A percentile compares a stretch with the other conserved stretches of the same genome.
phyloP scores from a whole-genome alignment of 1,284 basidiomycete genomes.

The Marasmius sp. region DNA sequence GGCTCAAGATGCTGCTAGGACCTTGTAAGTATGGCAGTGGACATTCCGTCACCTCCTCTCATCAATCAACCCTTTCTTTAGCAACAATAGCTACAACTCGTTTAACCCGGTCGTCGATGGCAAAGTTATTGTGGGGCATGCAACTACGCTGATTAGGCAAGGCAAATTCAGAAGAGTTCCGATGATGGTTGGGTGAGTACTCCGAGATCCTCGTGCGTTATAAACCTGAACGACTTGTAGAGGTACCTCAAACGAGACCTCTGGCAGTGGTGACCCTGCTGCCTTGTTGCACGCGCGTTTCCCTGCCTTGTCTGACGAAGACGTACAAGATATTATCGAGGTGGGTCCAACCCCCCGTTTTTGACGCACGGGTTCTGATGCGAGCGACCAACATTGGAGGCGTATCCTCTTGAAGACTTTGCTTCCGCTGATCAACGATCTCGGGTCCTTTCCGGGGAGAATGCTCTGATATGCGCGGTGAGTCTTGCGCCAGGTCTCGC shows the following conservation, averaged over 20 bases:
- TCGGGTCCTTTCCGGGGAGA: constrained; percentile 47
- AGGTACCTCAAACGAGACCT: constrained; percentile 57
- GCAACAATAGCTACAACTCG: constrained; percentile 37
- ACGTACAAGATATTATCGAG: constrained; percentile 36
- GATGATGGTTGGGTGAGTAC: constrained; percentile 53
- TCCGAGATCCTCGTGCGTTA: not conserved
- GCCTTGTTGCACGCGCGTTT: constrained; percentile 39
- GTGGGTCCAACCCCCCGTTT: constrained; percentile 22
- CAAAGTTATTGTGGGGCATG: constrained; percentile 44
- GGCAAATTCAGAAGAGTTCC: constrained; percentile 49
- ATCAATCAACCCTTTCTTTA: not conserved
- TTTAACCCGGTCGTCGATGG: constrained; percentile 46
- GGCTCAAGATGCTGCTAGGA: constrained; percentile 49
- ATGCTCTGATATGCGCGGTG: constrained; percentile 49
- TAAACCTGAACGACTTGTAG: constrained; percentile 26
- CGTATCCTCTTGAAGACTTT: constrained; percentile 39
- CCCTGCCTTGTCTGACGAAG: constrained; percentile 41
- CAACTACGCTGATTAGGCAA: constrained; percentile 41
- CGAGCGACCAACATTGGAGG: not conserved
- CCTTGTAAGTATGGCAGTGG: not conserved
- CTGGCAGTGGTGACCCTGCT: constrained; percentile 24
- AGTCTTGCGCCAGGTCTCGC: constrained; percentile 14
- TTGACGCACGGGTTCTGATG: constrained; percentile 10
- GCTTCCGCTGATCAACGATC: constrained; percentile 36
- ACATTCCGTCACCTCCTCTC: not conserved